Base-by-base conservation (phyloP, 306 rosid genomes). In the Quercus suber region DNA sequence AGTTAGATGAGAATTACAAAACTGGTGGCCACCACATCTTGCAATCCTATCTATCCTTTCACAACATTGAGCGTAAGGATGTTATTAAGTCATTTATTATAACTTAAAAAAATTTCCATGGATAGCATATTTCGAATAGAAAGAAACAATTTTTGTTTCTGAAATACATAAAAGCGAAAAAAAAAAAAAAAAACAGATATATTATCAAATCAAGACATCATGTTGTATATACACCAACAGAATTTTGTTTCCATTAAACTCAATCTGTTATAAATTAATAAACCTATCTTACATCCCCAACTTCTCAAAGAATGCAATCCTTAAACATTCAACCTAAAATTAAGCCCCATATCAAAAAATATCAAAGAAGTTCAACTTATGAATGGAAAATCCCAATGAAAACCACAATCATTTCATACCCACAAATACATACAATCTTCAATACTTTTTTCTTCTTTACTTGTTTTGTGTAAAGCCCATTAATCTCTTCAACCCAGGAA, bases 401-500 rank as follows among this genome's bases (percentile, higher is more conserved):
- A 41, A 41, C 3, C 45, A 41, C 45, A 41, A 41, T 8, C 11
- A 41, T 41, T 41, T 41, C 45, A 41, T 7, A 23, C 69, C 18
- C 41, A 27, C 20, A 27, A 3, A 12, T 2, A 27, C 14, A 27
- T 63, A 20, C 37, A 27, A 6, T 5, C 13, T 23, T 17, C 30
- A 2, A 30, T 6, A 7, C 41, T 31, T 7, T 14, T 78, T 18
- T 9, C n/a, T 3, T 20, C 57, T 56, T 73, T 55, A 81, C 41
- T 59, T 27, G 81, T 58, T 64, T 23, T 76, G 20, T 1, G 82
- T 79, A 73, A 90, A 90, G n/a, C 93, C 97, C 81, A 89, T 90
- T 0, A 90, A 76, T 71, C 81, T 82, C 73, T 74, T 74, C 74
- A 94, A 75, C 35, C 82, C 83, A 2, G 89, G 85, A 75, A 90